These are phyloP conservation scores for Clonostachys rhizophaga DNA, from an alignment of 2,329 filamentous ascomycete species.

Conservation along the genomic window DNA sequence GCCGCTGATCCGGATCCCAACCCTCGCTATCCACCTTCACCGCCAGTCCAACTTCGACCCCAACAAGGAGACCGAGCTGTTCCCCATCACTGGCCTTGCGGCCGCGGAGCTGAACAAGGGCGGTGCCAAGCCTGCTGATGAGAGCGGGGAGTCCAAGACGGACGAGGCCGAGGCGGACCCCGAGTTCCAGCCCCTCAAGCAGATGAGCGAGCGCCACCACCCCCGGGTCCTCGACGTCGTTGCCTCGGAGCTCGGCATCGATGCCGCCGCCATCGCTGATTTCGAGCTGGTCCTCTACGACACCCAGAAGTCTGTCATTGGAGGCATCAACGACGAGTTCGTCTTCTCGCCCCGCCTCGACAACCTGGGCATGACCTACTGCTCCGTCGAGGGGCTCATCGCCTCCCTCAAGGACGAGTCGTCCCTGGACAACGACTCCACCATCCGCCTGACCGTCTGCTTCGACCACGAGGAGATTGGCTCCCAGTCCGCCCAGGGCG, in stretches of 20 bases:
- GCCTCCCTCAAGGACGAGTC: constrained; percentile 62
- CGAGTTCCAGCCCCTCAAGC: constrained; percentile 70
- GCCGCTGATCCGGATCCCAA: constrained; percentile 88
- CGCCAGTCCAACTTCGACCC: constrained; percentile 82
- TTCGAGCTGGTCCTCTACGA: constrained; percentile 98
- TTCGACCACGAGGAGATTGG: constrained; percentile 99
- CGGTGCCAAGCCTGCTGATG: constrained; percentile 16
- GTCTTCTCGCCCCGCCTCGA: constrained; percentile 95
- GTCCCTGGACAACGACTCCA: constrained; percentile 69
- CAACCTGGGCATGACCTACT: constrained; percentile 96
- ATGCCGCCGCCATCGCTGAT: constrained; percentile 72
- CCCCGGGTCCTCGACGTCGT: constrained; percentile 82
- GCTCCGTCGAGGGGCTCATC: constrained; percentile 80
- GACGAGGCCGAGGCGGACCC: constrained; percentile 32
- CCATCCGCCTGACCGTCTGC: constrained; percentile 86
- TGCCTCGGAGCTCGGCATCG: constrained; percentile 70
- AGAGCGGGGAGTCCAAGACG: constrained; percentile 35
- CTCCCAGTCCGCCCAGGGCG: constrained; percentile 86
- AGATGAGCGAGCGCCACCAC: constrained; percentile 80
- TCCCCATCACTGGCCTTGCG: constrained; percentile 86
- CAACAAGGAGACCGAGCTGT: constrained; percentile 95
- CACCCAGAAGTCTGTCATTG: constrained; percentile 84
- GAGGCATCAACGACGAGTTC: constrained; percentile 88
- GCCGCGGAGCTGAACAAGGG: constrained; percentile 83
- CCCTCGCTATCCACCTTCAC: constrained; percentile 89